These are phyloP conservation scores for Elsinoe fawcettii DNA, from an alignment of 2,329 filamentous ascomycete genomes.

Conservation along the genomic window DNA sequence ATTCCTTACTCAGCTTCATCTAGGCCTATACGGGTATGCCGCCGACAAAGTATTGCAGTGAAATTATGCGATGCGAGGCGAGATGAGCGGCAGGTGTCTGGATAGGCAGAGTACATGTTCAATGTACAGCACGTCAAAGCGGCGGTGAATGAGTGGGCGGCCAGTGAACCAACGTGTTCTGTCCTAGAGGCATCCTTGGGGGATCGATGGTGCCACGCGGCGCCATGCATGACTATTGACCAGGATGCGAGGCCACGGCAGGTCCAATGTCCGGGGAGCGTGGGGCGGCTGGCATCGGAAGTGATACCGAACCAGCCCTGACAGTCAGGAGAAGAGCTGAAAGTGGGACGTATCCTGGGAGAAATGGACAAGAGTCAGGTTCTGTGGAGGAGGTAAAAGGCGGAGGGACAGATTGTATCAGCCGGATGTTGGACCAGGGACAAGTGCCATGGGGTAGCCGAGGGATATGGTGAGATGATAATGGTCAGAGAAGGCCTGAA, in stretches of 20 bases:
- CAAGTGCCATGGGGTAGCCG: neutral
- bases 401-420: neutral
- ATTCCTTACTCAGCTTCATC: neutral
- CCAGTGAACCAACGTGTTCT: neutral
- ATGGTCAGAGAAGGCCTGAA: neutral
- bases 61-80: neutral
- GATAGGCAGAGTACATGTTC: neutral
- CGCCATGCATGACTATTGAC: slow-evolving; percentile 3
- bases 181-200: neutral
- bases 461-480: neutral
- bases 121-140: slow-evolving; percentile 1
- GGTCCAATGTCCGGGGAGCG: slow-evolving; percentile 4
- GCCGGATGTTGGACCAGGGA: neutral
- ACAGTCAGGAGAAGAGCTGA: neutral
- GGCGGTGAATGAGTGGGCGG: slow-evolving; percentile 3
- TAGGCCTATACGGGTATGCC: neutral
- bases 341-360: neutral
- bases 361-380: neutral
- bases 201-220: neutral
- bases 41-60: neutral
- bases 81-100: neutral
- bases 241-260: neutral
- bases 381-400: neutral
- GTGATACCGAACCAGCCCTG: slow-evolving; percentile 4
- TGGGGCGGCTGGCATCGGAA: neutral